Evolutionary conservation across 495 filamentous ascomycete species (phyloP), one percentile per base, ranked within the genome.

Genomic region (Penicillium mononematosum): DNA sequence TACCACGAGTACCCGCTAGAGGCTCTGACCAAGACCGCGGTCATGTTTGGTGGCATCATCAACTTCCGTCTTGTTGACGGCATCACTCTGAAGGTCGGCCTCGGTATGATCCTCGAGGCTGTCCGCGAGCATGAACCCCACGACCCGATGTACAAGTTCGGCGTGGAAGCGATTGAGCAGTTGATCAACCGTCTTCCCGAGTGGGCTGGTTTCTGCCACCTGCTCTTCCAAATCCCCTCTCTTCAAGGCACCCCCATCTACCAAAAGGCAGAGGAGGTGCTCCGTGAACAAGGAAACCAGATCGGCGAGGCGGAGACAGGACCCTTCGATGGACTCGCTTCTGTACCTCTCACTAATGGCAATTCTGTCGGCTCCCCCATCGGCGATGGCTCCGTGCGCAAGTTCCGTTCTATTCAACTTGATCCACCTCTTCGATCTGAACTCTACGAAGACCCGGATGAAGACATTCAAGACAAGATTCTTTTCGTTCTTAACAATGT

Each of bases 401-500:
- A 78, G 39, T 97, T 98, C 68, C 77, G 80, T 24, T 88, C 91
- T 16, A 71, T 97, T 22, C 82, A 89, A 56, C 82, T 88, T 25
- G 90, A 94, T 57, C 79, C 86, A 14, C 85, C 84, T 17, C 69
- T 82, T 17, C 75, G 75, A 8, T 73, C 63, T 34, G 82, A 80
- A 32, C 64, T 75, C 16, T 93, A 88, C 51, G 84, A 92, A 58
- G 90, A 96, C 16, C 94, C 94, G 0, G 81, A 86, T 56, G 88
- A 88, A 53, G 88, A 95, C 20, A 81, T 87, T 2, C 91, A 95
- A 55, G 94, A 96, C 66, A 95, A 91, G 68, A 91, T 98, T 54
- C 83, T 95, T 57, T 99, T 99, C 66, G 89, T 92, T 32, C 76
- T 99, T 55, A 99, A 99, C 77, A 99, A 99, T 63, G 83, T 98